These are phyloP conservation scores for Fusarium tanahbumbuense DNA, from an alignment of 2,329 filamentous ascomycete genomes.

Conservation along the genomic window DNA sequence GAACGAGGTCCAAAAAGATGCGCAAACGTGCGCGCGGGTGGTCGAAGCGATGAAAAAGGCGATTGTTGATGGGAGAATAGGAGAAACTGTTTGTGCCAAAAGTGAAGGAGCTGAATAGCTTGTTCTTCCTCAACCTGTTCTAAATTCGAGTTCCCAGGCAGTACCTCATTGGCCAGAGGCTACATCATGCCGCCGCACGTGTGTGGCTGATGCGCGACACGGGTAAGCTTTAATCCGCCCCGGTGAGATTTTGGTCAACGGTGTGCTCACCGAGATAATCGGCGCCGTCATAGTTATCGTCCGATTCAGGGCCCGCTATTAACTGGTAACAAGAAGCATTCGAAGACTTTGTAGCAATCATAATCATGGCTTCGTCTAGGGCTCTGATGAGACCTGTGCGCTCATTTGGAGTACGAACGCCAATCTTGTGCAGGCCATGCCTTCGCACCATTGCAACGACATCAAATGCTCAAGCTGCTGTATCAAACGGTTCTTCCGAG, in stretches of 20 bases:
- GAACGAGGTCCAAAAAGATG: slow-evolving; percentile 8
- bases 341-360: slow-evolving; percentile 10
- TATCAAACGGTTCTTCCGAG: slow-evolving; percentile 39
- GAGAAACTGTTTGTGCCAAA: slow-evolving; percentile 25
- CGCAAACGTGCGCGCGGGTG: slow-evolving; percentile 16
- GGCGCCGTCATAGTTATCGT: slow-evolving; percentile 40
- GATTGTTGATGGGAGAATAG: slow-evolving; percentile 25
- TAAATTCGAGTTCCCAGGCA: slow-evolving; percentile 38
- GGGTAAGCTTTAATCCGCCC: slow-evolving; percentile 46
- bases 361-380: slow-evolving; percentile 38
- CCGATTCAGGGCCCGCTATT: slow-evolving; percentile 33
- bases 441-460: slow-evolving; percentile 41
- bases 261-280: slow-evolving; percentile 33
- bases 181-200: slow-evolving; percentile 46
- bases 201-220: slow-evolving; percentile 32
- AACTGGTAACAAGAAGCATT: slow-evolving; percentile 23
- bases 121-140: slow-evolving; percentile 36
- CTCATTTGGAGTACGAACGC: slow-evolving; percentile 26
- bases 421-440: slow-evolving; percentile 27
- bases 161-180: slow-evolving; percentile 41
- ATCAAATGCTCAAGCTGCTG: slow-evolving; percentile 31
- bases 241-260: slow-evolving; percentile 21
- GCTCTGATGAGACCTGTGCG: slow-evolving; percentile 32
- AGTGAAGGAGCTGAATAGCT: slow-evolving; percentile 30
- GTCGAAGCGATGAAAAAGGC: slow-evolving; percentile 15